These are phyloP conservation scores for Ogataea nonfermentans DNA, from an alignment of 805 yeast species.

Conservation along the genomic window DNA sequence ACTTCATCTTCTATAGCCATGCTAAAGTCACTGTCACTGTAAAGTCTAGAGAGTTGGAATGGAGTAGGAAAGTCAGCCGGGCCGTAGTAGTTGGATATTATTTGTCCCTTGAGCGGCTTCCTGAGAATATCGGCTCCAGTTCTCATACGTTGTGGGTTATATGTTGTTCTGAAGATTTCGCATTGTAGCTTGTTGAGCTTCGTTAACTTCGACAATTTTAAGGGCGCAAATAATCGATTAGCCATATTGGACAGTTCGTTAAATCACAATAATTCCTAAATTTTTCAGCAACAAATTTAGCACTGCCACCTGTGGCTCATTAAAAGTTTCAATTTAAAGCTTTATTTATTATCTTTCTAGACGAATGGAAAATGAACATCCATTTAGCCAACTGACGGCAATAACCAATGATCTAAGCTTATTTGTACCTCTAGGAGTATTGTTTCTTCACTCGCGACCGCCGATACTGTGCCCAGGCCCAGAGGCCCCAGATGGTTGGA, in stretches of 20 bases:
- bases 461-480: conserved; percentile 36
- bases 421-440: conserved; percentile 48
- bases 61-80: conserved; percentile 66
- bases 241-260: conserved; percentile 6
- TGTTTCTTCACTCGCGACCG: conserved; percentile 46
- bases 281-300: conserved; percentile 14
- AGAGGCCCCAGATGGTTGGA: conserved; percentile 47
- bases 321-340: not conserved
- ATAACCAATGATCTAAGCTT: conserved; percentile 40
- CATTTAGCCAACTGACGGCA: conserved; percentile 11
- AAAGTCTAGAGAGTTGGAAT: conserved; percentile 26
- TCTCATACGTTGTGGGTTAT: conserved; percentile 63
- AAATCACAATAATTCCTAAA: conserved; percentile 9
- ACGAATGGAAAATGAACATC: conserved; percentile 5
- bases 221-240: conserved; percentile 20
- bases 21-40: conserved; percentile 31
- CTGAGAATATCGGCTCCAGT: conserved; percentile 73
- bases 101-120: conserved; percentile 68
- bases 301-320: conserved; percentile 7
- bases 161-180: conserved; percentile 64
- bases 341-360: not conserved
- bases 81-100: conserved; percentile 71
- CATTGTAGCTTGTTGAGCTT: conserved; percentile 61
- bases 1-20: conserved; percentile 68
- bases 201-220: conserved; percentile 46